Conservation (phyloP, 176 grass and related monocot species). For the Neostapfia colusana region DNA sequence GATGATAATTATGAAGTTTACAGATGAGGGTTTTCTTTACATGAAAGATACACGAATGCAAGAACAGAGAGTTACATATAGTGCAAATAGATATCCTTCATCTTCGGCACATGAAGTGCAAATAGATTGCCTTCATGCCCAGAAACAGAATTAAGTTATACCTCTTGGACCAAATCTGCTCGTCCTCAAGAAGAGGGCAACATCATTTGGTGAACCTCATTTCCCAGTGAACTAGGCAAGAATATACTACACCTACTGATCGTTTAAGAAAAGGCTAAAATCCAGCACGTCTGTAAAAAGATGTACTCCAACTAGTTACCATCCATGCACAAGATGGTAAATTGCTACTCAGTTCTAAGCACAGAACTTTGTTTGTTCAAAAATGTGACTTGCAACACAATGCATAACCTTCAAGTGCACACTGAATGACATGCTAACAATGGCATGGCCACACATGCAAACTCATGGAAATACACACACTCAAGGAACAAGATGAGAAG, state of each 20-base stretch:
- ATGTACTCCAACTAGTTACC: not conserved
- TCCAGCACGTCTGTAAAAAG: constrained; percentile 4
- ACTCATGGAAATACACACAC: not conserved
- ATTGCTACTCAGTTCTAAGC: not conserved
- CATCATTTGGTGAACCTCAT: not conserved
- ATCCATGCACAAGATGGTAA: not conserved
- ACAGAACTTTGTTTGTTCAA: not conserved
- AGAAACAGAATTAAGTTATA: constrained; percentile 1
- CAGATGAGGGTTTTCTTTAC: not conserved
- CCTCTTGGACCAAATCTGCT: not conserved
- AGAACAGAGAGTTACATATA: not conserved
- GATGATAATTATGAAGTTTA: not conserved
- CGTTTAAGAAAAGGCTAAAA: not conserved
- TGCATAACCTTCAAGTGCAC: not conserved
- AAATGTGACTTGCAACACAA: not conserved
- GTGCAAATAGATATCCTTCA: not conserved
- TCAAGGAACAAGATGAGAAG: not conserved
- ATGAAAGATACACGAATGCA: not conserved
- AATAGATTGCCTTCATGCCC: not conserved
- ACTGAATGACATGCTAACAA: not conserved
- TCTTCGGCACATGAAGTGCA: not conserved
- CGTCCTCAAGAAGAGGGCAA: not conserved
- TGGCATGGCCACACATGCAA: not conserved
- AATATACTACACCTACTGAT: not conserved
- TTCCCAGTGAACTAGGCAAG: not conserved